Conservation (phyloP, 129 eudicot genomes). For the carrot (Daucus carota) region DNA sequence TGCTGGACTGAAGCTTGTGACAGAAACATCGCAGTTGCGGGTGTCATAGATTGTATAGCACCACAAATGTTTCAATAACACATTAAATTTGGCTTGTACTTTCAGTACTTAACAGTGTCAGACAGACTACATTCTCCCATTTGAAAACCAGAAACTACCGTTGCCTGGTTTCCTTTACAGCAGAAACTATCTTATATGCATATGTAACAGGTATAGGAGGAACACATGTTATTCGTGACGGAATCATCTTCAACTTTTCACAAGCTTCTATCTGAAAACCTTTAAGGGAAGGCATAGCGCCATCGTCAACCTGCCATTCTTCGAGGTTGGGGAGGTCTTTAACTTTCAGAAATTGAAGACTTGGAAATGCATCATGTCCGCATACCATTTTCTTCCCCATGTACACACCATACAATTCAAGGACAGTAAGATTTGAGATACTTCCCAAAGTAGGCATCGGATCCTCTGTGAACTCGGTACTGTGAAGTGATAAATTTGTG, state of each 20-base stretch:
- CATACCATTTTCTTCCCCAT: neutral
- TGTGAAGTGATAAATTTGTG: neutral
- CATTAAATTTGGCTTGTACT: no score
- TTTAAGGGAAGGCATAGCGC: neutral
- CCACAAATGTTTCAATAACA: no score
- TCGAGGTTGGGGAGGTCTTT: neutral
- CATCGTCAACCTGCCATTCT: neutral
- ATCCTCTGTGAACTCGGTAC: neutral
- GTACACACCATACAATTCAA: neutral
- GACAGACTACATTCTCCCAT: no score
- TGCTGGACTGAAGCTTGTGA: conserved; percentile 24
- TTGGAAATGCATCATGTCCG: neutral
- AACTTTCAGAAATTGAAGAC: neutral
- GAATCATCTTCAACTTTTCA: neutral
- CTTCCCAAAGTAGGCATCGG: neutral
- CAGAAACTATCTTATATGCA: no score
- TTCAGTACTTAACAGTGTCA: no score
- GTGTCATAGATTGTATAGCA: conserved; percentile 36
- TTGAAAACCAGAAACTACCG: no score
- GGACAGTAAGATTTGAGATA: neutral
- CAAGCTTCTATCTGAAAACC: neutral
- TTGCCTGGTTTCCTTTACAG: no score
- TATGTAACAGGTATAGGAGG: neutral
- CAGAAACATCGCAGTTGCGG: conserved; percentile 23
- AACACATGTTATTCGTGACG: neutral